Evolutionary conservation across 2,329 filamentous ascomycete species (phyloP).

Genomic region (Fonsecaea pedrosoi): DNA sequence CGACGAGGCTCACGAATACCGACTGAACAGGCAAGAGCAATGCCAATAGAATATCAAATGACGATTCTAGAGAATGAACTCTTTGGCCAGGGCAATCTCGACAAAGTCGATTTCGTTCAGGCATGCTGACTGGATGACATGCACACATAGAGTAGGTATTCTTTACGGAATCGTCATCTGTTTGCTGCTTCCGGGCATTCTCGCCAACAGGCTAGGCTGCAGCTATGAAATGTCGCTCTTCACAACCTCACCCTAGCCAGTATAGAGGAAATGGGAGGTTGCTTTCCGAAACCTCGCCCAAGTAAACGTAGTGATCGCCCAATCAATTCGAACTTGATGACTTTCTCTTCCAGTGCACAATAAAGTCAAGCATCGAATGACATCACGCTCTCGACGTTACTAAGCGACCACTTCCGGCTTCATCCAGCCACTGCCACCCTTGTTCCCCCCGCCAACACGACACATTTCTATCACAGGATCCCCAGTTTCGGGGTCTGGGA

Average conservation of each 20-base stretch:
- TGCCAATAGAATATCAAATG: not conserved
- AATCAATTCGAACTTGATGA: not conserved
- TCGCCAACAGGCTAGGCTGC: not conserved
- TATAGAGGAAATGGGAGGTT: not conserved
- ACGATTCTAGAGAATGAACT: not conserved
- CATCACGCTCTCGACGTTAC: conserved; percentile 10
- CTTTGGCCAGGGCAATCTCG: not conserved
- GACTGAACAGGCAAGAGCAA: not conserved
- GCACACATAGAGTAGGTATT: too few species aligned
- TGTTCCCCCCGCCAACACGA: not conserved
- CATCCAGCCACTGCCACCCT: not conserved
- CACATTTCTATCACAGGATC: not conserved
- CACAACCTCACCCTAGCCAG: not conserved
- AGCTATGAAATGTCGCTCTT: not conserved
- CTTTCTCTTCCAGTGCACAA: not conserved
- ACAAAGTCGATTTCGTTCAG: not conserved
- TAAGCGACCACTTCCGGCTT: conserved; percentile 13
- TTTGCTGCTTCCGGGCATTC: not conserved
- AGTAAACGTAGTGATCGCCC: not conserved
- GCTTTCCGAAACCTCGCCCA: not conserved
- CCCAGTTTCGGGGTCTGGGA: not conserved
- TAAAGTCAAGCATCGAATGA: conserved; percentile 8
- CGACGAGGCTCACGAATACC: not conserved
- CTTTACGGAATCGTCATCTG: not conserved
- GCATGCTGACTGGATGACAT: not conserved